These are phyloP conservation scores for Beauveria brongniartii DNA, from an alignment of 2,329 filamentous ascomycete species.

Conservation along the genomic window DNA sequence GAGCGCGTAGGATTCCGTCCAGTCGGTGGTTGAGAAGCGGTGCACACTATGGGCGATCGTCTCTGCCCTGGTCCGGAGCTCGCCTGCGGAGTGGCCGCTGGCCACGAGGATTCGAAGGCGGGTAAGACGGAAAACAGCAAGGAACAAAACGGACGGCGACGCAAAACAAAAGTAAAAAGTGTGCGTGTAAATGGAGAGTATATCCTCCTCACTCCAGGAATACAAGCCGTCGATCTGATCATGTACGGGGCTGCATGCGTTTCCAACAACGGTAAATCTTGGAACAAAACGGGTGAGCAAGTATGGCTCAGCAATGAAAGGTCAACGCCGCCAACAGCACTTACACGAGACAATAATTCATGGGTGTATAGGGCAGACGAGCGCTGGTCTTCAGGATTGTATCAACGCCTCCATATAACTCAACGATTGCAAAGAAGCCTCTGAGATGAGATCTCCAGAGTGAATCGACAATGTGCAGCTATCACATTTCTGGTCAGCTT, in stretches of 20 bases:
- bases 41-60: background rate
- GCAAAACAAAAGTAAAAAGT: background rate
- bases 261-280: background rate
- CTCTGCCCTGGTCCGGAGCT: background rate
- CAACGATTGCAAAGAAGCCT: background rate
- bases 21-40: background rate
- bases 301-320: background rate
- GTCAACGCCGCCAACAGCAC: background rate
- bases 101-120: background rate
- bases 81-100: background rate
- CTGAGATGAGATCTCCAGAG: background rate
- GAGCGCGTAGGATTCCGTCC: background rate
- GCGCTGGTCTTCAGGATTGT: background rate
- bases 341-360: background rate
- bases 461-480: background rate
- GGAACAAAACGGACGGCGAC: background rate
- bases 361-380: background rate
- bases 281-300: background rate
- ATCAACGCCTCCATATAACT: background rate
- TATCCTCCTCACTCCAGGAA: background rate
- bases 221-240: background rate
- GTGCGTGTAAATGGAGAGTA: background rate
- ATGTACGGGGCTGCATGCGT: background rate
- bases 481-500: background rate
- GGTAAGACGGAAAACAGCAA: background rate